Evolutionary conservation across 768 basidiomycete genomes (phyloP).

Genomic region (Xerocomus spinulosus): DNA sequence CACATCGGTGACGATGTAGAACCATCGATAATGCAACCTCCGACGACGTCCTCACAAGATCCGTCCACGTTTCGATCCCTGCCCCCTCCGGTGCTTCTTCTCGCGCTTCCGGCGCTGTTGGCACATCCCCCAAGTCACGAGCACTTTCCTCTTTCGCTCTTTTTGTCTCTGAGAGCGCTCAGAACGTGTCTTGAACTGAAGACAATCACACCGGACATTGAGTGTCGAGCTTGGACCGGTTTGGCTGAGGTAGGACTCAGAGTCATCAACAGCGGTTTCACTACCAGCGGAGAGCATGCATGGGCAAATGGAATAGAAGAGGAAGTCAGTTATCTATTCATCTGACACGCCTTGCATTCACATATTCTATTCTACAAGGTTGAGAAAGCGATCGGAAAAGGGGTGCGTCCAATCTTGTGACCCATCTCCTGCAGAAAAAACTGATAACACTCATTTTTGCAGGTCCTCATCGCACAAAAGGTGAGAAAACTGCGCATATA

Average conservation of each 20-base stretch:
- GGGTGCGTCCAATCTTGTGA: conserved; percentile 41
- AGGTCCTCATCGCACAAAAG: conserved; percentile 58
- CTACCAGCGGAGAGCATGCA: conserved; percentile 31
- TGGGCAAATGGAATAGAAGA: conserved; percentile 49
- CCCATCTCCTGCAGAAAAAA: background rate
- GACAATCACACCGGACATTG: conserved; percentile 51
- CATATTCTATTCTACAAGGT: conserved; percentile 29
- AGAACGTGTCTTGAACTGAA: conserved; percentile 49
- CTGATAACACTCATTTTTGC: conserved; percentile 2
- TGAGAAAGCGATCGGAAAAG: conserved; percentile 65
- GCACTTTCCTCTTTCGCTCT: conserved; percentile 50
- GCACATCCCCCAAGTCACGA: conserved; percentile 62
- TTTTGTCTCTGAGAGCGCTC: conserved; percentile 52
- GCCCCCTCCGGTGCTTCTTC: conserved; percentile 47
- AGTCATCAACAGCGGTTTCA: conserved; percentile 45
- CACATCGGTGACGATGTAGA: background rate
- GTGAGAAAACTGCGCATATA: conserved; percentile 32
- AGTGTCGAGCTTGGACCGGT: conserved; percentile 68
- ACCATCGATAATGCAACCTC: background rate
- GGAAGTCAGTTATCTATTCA: conserved; percentile 39
- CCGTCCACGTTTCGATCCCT: conserved; percentile 27
- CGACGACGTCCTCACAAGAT: background rate
- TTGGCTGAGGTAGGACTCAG: conserved; percentile 66
- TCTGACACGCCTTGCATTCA: background rate
- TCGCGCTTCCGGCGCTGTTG: conserved; percentile 57